Base-by-base conservation (phyloP, 1,139 yeast species). In the Meyerozyma elateridarum region DNA sequence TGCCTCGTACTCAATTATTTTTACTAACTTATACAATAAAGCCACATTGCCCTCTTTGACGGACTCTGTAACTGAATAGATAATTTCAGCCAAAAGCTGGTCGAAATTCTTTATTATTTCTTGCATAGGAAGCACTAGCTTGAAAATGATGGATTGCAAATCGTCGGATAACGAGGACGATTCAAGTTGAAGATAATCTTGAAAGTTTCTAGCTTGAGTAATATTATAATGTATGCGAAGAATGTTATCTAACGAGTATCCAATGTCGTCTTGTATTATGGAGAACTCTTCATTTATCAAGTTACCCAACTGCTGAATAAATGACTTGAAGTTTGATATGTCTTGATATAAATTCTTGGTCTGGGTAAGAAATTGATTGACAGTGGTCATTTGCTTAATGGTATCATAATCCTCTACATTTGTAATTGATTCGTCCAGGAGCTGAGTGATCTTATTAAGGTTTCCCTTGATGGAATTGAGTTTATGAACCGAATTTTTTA, bases 1-100 rank as follows among this genome's bases (percentile, higher is more conserved):
- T 41, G 83, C 84, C 53, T 93, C 99, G 42, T 64, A 71, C 40
- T 88, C 94, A 26, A 93, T 68, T 18, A 93, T 73, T 43, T 85
- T 82, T 24, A 88, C 77, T 30, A 85, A 55, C 35, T 91, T 76
- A 28, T 78, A 80, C 1, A 85, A 79, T 41, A 88, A 61, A 18
- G 82, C 76, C 20, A 61, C 56, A 51, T 89, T 85, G 1, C 78
- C 81, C 18, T 73, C 77, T 40, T 83, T 77, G 2, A 82, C 67
- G 6, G 81, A 70, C 50, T 85, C 95, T 3, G 89, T 76, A 28
- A 84, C 46, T 36, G 76, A 76, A 25, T 65, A 69, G 12, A 80
- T 79, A 29, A 83, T 66, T 38, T 76, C 81, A 33, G 74, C 59
- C 31, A 93, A 50, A 6, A 75, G 56, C n/a, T 61, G 65, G 43